Percentiles rank a stretch among this genome's conserved stretches.
These are phyloP conservation scores for Anthostomella pinea DNA, from an alignment of 2,329 filamentous ascomycete species.

Conservation along the genomic window DNA sequence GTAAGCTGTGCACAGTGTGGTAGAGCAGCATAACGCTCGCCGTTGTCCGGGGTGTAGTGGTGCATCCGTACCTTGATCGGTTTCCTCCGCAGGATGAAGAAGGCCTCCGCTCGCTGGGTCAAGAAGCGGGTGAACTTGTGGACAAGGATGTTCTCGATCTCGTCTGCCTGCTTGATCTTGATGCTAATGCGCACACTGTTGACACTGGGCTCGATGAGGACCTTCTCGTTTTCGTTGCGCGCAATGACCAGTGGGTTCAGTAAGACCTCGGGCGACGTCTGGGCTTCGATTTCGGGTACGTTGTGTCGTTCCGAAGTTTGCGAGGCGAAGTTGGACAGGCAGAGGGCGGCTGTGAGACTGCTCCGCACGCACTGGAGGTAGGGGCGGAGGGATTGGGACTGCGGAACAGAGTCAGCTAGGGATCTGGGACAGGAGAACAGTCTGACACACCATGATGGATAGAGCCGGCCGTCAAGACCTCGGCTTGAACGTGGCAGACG, in stretches of 20 bases:
- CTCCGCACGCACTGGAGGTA: slow-evolving; percentile 96
- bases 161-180: slow-evolving; percentile 98
- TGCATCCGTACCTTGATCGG: slow-evolving; percentile 70
- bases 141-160: slow-evolving; percentile 96
- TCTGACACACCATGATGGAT: slow-evolving; percentile 22
- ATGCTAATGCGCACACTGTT: slow-evolving; percentile 98
- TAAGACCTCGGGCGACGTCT: slow-evolving; percentile 88
- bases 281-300: slow-evolving; percentile 94
- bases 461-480: slow-evolving; percentile 11
- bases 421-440: not conserved
- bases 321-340: slow-evolving; percentile 94
- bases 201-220: slow-evolving; percentile 92
- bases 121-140: slow-evolving; percentile 98
- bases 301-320: slow-evolving; percentile 97
- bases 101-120: slow-evolving; percentile 92
- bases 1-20: not conserved
- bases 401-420: slow-evolving; percentile 22
- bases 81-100: slow-evolving; percentile 94
- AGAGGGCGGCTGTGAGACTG: slow-evolving; percentile 89
- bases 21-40: not conserved
- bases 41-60: no score
- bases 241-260: slow-evolving; percentile 87
- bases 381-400: slow-evolving; percentile 95
- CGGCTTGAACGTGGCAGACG: slow-evolving; percentile 1
- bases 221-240: slow-evolving; percentile 94